Evolutionary conservation across 768 basidiomycete genomes (phyloP), one percentile per base, ranked within the genome.

Genomic region (Lentinus brumalis): DNA sequence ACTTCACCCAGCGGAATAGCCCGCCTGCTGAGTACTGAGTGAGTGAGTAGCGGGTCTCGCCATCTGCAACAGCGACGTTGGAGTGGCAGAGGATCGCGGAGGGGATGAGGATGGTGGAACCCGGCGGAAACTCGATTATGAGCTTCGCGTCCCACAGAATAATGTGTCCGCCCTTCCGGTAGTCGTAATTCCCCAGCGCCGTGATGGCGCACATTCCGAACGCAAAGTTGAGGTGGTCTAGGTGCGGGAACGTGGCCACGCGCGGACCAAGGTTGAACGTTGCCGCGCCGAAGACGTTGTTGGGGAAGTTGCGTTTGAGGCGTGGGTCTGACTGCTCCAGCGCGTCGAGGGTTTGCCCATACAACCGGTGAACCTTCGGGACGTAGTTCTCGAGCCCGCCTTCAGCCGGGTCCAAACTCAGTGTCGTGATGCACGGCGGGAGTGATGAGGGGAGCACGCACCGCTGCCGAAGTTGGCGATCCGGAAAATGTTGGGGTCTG

Each of bases 41-140:
- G 44, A 66, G 41, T 1, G 65, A 56, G 11, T 26, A 15, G 0
- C 62, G 54, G 2, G 8, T n/a, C 53, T 66, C 59, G 14, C 30
- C 50, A 2, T 14, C 7, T 15, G 29, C 26, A 5, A 70, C 39
- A 0, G 58, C 39, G 8, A 56, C 60, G 49, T 70, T 70, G 8
- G 41, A 50, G 44, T 70, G 68, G 8, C 46, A 47, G 39, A 69
- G 18, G 4, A 57, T 29, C 3, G 64, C 69, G 14, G 66, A 69
- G 0, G 69, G 69, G 18, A 71, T 54, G 50, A 67, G 53, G 50
- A 67, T 56, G 15, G 53, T 58, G 0, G 50, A 29, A 5, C 67
- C 67, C 15, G 60, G 66, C 9, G 66, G 69, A 35, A 67, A 67
- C 44, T 69, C 68, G 26, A 69, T 57, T 53, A 69, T 50, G 38